These are phyloP conservation scores for Gillenia trifoliata DNA, from an alignment of 306 rosid genomes.

Conservation along the genomic window DNA sequence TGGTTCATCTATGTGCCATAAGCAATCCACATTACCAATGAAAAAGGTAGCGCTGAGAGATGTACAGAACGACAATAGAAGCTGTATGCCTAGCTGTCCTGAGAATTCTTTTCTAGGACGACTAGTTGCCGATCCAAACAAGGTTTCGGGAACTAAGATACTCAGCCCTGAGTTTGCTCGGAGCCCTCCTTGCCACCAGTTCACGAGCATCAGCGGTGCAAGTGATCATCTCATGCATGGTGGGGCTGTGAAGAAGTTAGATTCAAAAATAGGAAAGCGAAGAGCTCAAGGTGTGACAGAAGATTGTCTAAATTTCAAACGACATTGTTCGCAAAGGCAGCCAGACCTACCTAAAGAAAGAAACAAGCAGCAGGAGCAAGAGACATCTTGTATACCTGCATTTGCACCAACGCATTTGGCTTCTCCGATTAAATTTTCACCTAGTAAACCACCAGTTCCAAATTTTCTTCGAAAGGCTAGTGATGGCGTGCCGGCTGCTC, in stretches of 20 bases:
- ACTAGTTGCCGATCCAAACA: not conserved
- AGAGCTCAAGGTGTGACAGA: slow-evolving; percentile 5
- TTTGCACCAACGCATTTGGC: slow-evolving; percentile 12
- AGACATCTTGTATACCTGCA: slow-evolving; percentile 15
- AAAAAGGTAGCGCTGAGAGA: slow-evolving; percentile 36
- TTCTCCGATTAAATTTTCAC: slow-evolving; percentile 20
- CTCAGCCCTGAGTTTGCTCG: slow-evolving; percentile 19
- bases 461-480: slow-evolving; percentile 13
- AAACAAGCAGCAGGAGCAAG: slow-evolving; percentile 9
- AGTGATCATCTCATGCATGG: slow-evolving; percentile 16
- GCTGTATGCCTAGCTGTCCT: slow-evolving; percentile 2
- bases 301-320: slow-evolving; percentile 3
- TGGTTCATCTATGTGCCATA: slow-evolving; percentile 20
- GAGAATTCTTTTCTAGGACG: slow-evolving; percentile 20
- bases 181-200: slow-evolving; percentile 18
- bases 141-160: slow-evolving; percentile 32
- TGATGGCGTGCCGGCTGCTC: slow-evolving; percentile 1
- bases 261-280: slow-evolving; percentile 21
- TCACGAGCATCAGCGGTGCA: slow-evolving; percentile 16
- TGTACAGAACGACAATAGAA: slow-evolving; percentile 36
- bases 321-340: not conserved
- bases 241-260: slow-evolving; percentile 4
- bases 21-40: slow-evolving; percentile 26
- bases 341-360: slow-evolving; percentile 9
- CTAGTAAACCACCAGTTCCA: slow-evolving; percentile 29